These are phyloP conservation scores for Cenchrus purpureus DNA, from an alignment of 176 grass and related monocot genomes.

Conservation along the genomic window DNA sequence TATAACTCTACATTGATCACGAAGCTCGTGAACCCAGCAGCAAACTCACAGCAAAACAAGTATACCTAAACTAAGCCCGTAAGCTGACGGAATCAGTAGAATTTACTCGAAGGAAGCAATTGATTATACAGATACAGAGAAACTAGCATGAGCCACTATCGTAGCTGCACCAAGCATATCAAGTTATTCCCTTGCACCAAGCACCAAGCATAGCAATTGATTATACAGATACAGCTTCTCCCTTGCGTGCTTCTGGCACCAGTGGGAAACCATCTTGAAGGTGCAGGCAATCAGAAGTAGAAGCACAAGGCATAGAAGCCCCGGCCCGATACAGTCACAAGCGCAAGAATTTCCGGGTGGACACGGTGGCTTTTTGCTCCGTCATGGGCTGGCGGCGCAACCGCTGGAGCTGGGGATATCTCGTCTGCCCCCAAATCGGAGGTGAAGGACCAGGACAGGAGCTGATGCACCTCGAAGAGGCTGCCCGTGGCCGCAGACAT, in stretches of 20 bases:
- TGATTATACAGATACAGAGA: not conserved
- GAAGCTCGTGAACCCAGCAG: too few relatives aligned
- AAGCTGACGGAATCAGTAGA: not conserved
- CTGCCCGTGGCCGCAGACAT: not conserved
- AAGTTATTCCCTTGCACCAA: not conserved
- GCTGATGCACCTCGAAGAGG: not conserved
- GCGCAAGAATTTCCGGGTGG: not conserved
- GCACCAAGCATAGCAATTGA: too few relatives aligned
- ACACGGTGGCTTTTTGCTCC: not conserved
- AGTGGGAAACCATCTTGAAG: not conserved
- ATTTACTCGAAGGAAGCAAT: not conserved
- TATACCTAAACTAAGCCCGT: not conserved
- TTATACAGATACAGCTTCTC: not conserved
- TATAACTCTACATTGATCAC: too few relatives aligned
- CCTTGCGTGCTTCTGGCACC: not conserved
- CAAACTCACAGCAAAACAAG: too few relatives aligned
- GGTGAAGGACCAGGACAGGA: not conserved
- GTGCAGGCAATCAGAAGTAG: not conserved
- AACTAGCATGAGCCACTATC: not conserved
- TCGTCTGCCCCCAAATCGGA: not conserved
- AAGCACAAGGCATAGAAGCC: not conserved
- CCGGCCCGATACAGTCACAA: not conserved
- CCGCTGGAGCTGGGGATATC: not conserved
- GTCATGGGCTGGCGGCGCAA: not conserved
- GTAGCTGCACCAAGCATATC: not conserved